Evolutionary conservation across 169 alveolate genomes (phyloP).

Genomic region (Amoebophrya sp.): DNA sequence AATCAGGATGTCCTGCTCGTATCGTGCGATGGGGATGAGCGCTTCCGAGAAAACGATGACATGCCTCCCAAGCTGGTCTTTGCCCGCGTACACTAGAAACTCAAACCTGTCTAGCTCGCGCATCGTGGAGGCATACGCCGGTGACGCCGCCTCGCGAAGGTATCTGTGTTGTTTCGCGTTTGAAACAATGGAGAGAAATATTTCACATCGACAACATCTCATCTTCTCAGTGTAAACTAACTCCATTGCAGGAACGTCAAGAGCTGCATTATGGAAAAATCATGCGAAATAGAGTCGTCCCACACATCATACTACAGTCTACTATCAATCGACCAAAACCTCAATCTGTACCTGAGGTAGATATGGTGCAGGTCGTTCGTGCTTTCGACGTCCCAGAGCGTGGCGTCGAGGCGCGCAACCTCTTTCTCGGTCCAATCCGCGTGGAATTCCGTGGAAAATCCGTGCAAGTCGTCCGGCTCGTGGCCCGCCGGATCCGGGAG

Average conservation of each 20-base stretch:
- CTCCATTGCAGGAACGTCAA: no score
- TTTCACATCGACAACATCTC: no score
- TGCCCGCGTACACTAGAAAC: background rate
- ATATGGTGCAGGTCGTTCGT: background rate
- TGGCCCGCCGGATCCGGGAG: no score
- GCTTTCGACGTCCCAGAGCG: background rate
- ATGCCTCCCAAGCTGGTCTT: background rate
- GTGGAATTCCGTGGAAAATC: background rate
- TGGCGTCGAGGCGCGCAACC: background rate
- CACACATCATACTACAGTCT: background rate
- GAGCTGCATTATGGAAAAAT: no score
- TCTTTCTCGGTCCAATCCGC: constrained; percentile 18
- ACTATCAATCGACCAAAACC: background rate
- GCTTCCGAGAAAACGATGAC: background rate
- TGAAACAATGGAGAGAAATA: no score
- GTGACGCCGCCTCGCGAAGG: background rate
- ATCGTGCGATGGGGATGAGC: background rate
- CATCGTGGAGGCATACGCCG: background rate
- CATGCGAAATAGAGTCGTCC: no score
- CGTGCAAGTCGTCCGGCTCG: no score
- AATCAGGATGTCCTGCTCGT: background rate
- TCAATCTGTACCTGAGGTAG: constrained; percentile 12
- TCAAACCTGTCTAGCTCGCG: background rate
- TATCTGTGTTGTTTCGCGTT: background rate
- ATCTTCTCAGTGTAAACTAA: no score